phyloP scores from a whole-genome alignment of 441 rosid genomes.

The Arabidopsis lyrata region DNA sequence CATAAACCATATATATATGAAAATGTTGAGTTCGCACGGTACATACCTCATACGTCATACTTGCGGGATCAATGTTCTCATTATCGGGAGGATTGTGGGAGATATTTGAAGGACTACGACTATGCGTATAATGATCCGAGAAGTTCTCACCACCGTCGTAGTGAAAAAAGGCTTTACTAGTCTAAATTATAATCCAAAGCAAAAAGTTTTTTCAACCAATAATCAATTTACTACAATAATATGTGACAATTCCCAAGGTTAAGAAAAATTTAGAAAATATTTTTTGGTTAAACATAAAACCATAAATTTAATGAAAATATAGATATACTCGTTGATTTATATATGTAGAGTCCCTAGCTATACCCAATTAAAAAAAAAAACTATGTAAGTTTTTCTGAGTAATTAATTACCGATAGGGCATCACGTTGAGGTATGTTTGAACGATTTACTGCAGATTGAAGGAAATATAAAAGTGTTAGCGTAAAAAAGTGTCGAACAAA shows the following conservation, averaged over 20 bases:
- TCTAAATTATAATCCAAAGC: conserved; percentile 9
- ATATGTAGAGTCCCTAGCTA: neutral
- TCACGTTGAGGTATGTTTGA: conserved; percentile 30
- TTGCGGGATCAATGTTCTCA: conserved; percentile 14
- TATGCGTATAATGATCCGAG: neutral
- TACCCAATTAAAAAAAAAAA: neutral
- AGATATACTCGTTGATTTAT: neutral
- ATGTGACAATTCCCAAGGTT: neutral
- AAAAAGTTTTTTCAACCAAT: neutral
- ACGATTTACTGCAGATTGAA: conserved; percentile 31
- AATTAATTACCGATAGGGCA: conserved; percentile 32
- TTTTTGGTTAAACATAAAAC: neutral
- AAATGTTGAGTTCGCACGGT: neutral
- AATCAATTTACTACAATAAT: neutral
- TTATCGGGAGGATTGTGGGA: neutral
- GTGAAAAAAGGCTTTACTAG: neutral
- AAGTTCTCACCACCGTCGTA: conserved; percentile 14
- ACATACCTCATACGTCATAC: conserved; percentile 41
- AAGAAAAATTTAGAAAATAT: neutral
- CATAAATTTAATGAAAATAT: neutral
- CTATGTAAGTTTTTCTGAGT: neutral
- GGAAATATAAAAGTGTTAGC: neutral
- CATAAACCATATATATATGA: neutral
- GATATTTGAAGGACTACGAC: neutral
- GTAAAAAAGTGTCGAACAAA: neutral